These are phyloP conservation scores for Puccinellia tenuiflora DNA, from an alignment of 176 grass and related monocot genomes.

Conservation along the genomic window DNA sequence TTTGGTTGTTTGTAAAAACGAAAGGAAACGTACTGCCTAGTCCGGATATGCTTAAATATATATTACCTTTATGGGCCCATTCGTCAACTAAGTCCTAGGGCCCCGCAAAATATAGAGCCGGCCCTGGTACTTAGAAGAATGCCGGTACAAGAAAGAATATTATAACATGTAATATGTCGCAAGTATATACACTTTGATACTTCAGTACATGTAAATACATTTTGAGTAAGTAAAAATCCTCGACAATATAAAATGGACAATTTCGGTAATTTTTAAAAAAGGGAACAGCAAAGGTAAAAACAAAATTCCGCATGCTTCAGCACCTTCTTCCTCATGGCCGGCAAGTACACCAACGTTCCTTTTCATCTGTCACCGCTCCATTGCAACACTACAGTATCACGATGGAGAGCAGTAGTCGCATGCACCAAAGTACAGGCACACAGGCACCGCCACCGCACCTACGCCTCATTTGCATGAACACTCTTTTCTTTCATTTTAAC, in stretches of 20 bases:
- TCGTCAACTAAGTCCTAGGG: too few relatives aligned
- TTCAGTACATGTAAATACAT: slow-evolving; percentile 53
- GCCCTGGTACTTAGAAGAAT: not conserved
- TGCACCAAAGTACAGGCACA: slow-evolving; percentile 8
- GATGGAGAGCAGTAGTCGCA: slow-evolving; percentile 32
- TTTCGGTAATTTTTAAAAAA: slow-evolving; percentile 27
- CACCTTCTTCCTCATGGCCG: slow-evolving; percentile 27
- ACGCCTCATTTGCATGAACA: not conserved
- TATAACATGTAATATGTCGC: slow-evolving; percentile 44
- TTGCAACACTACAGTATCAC: slow-evolving; percentile 21
- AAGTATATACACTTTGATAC: slow-evolving; percentile 64
- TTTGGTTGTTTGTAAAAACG: too few relatives aligned
- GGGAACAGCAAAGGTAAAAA: not conserved
- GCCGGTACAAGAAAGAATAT: slow-evolving; percentile 15
- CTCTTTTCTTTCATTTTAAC: slow-evolving; percentile 24
- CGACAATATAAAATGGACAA: slow-evolving; percentile 56
- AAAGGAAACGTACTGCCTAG: too few relatives aligned
- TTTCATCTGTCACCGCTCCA: slow-evolving; percentile 18
- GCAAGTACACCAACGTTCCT: not conserved
- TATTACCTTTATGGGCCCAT: too few relatives aligned
- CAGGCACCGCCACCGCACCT: too few relatives aligned
- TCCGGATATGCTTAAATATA: too few relatives aligned
- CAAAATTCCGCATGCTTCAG: slow-evolving; percentile 30
- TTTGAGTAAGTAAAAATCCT: slow-evolving; percentile 40
- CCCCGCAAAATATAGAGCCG: too few relatives aligned